phyloP scores from a whole-genome alignment of 306 rosid genomes.

The Luffa acutangula region DNA sequence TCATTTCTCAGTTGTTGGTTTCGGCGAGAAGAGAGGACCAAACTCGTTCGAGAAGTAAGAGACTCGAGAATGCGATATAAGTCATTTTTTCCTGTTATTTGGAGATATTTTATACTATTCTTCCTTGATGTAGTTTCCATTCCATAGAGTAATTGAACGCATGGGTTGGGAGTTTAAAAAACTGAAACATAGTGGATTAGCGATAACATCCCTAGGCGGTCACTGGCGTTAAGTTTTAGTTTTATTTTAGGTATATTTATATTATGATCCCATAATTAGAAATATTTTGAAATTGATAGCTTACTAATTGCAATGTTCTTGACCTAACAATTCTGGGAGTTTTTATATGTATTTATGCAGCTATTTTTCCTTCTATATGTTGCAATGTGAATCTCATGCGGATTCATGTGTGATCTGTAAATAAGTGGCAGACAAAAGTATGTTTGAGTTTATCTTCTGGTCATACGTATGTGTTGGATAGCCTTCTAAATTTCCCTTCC shows the following conservation, averaged over 20 bases:
- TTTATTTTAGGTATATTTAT: background rate
- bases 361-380: background rate
- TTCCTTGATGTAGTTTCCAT: background rate
- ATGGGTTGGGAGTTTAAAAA: too few species aligned
- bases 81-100: background rate
- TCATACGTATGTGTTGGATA: too few species aligned
- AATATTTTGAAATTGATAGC: background rate
- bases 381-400: background rate
- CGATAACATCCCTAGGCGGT: background rate
- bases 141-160: too few species aligned
- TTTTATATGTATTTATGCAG: background rate
- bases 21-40: slow-evolving; percentile 6
- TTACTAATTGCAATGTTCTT: background rate
- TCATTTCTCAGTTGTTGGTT: background rate
- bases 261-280: background rate
- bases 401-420: background rate
- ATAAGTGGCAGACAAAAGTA: background rate
- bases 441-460: too few species aligned
- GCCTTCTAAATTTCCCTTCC: too few species aligned
- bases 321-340: background rate
- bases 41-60: background rate
- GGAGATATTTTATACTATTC: background rate
- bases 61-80: background rate
- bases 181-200: background rate
- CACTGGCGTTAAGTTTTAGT: background rate